Evolutionary conservation across 306 rosid genomes (phyloP), one percentile per base, ranked within the genome.

Genomic region (Trifolium repens): DNA sequence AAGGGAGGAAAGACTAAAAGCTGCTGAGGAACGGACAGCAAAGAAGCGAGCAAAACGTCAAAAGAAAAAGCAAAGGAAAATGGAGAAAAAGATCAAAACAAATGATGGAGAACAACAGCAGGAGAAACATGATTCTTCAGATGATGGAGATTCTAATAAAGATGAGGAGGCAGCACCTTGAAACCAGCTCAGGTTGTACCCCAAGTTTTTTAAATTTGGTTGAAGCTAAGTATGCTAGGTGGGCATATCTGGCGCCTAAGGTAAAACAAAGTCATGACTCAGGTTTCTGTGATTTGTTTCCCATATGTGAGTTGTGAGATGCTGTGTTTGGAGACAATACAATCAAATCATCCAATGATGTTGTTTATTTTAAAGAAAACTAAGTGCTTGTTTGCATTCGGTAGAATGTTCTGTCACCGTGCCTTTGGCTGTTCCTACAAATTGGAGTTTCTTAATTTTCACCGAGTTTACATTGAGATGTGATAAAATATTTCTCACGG

Each of bases 31-130:
- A 72, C 84, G 97, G 22, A 92, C 97, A 1, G 87, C 92, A 1
- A 92, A 92, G 85, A 94, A 89, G 84, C 92, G 96, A 43, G 72
- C 78, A 62, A 94, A 90, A 74, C 93, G 96, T 15, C 97, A 94
- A 81, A 94, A 92, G 93, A 90, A 92, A 77, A 94, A 81, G 71
- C 94, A 90, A 78, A 92, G 79, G 79, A 92, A 85, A 80, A 90
- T 81, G 72, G 96, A 87, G 85, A 89, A 94, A 80, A 88, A 74
- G 90, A 78, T 72, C 65, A 84, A 84, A 76, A 12, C 72, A n/a
- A 80, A 80, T 74, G 85, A 63, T 7, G 91, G 86, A 1, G 91
- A 74, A 77, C 93, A 77, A 39, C 80, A 78, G 10, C 86, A 81
- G 27, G 78, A 63, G 73, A 86, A 87, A 67, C 88, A 87, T 69